Evolutionary conservation across 768 basidiomycete species (phyloP).

Genomic region (Lentinula guzmanii): DNA sequence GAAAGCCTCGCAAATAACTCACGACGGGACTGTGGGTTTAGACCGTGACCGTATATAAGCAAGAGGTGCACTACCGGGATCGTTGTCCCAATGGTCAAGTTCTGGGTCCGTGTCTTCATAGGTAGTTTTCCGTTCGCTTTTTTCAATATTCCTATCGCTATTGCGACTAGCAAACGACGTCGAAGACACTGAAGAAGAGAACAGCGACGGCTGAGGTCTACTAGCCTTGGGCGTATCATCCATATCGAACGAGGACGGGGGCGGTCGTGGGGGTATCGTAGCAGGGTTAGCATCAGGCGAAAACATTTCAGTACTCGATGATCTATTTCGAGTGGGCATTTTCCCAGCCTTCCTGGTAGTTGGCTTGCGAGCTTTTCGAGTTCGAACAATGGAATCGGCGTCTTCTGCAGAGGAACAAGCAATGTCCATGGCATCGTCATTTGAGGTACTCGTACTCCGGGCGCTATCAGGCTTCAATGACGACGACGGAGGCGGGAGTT

Average conservation of each 20-base stretch:
- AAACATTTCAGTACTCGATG: neutral
- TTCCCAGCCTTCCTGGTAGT: neutral
- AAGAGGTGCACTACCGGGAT: neutral
- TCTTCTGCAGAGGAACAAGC: neutral
- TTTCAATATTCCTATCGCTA: neutral
- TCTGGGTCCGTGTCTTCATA: neutral
- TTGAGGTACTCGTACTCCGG: neutral
- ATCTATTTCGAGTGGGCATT: neutral
- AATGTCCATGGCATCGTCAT: neutral
- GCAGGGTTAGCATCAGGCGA: neutral
- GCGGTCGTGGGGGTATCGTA: neutral
- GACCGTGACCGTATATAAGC: neutral
- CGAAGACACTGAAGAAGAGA: neutral
- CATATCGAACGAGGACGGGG: neutral
- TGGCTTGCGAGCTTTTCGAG: neutral
- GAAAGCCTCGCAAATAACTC: neutral
- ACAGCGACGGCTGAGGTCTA: neutral
- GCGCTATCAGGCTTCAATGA: neutral
- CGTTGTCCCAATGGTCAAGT: neutral
- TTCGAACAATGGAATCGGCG: neutral
- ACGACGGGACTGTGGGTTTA: neutral
- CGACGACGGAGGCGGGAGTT: neutral
- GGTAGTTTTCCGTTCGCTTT: neutral
- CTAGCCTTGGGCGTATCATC: constrained; percentile 11
- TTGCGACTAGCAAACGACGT: neutral